Evolutionary conservation across 371 early-diverging fungal genomes (phyloP), one percentile per base, ranked within the genome.

Genomic region (Apophysomyces variabilis): DNA sequence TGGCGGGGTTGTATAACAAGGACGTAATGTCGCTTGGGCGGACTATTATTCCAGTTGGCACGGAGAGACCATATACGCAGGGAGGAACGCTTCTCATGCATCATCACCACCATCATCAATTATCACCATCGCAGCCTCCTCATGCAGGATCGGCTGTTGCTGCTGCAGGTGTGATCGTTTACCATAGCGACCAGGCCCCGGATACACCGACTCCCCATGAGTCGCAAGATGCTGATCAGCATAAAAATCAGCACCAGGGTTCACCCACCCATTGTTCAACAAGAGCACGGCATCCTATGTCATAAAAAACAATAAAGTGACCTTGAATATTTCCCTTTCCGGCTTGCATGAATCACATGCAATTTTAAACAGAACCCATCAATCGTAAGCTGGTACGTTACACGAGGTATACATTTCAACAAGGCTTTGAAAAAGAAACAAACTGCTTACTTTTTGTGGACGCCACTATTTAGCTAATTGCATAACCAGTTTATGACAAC

Each of bases 321-420:
- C 21, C 54, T 50, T 50, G 21, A 41, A 26, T 50, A 50, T 50
- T 50, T 50, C 54, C 54, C 21, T 50, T 50, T 50, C 54, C 54
- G 21, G 54, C 54, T 50, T 21, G 54, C 54, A 50, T 50, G 54
- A 50, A 50, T 50, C 54, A 50, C 54, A 50, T 50, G 54, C 54
- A 21, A 50, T 21, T 32, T 21, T 18, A 50, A 21, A 7, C 7
- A 50, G 16, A 26, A 26, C 32, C 32, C 32, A 26, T 26, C 32
- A 26, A 26, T 26, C 32, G 32, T 26, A 26, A 26, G 3, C 32
- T 26, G 32, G 32, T 26, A 26, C 32, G 32, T 26, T 26, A 26
- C 32, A 26, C 32, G 32, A 26, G 32, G 32, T 26, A 26, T 3
- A 26, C 32, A 26, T 26, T 26, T 26, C 32, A 26, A 26, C 32